Percentiles rank a stretch among this genome's conserved stretches.
Conservation (phyloP, 2,329 filamentous ascomycete genomes). For the Fusarium nisikadoi region DNA sequence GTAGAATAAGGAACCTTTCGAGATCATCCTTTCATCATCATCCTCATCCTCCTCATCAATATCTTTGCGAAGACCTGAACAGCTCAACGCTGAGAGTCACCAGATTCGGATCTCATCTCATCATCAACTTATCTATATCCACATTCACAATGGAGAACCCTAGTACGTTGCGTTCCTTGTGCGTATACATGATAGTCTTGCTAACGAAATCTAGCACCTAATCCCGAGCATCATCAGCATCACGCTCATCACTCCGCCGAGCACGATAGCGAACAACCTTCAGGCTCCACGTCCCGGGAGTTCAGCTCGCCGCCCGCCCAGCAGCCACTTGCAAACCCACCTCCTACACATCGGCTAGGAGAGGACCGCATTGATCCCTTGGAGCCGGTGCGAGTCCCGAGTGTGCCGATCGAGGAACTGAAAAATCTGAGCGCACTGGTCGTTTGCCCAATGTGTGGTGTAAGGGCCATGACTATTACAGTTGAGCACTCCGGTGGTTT, state of each 20-base stretch:
- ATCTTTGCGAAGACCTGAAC: not conserved
- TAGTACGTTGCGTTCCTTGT: constrained; percentile 17
- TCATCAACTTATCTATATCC: not conserved
- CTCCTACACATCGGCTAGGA: not conserved
- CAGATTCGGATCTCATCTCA: not conserved
- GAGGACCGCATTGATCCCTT: not conserved
- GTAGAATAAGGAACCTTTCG: not conserved
- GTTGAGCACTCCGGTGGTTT: constrained; percentile 17
- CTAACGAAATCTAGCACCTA: not conserved
- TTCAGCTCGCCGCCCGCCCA: constrained; percentile 23
- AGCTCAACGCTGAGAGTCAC: not conserved
- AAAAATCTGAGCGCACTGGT: constrained; percentile 30
- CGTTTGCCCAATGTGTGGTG: constrained; percentile 30
- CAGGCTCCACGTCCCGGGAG: constrained; percentile 7
- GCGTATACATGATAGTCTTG: not conserved
- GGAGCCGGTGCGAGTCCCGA: not conserved
- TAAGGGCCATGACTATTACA: constrained; percentile 17
- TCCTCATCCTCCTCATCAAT: not conserved
- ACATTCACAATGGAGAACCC: constrained; percentile 33
- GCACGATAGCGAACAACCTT: constrained; percentile 7
- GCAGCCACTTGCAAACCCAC: constrained; percentile 5
- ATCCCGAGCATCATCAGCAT: constrained; percentile 5
- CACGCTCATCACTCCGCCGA: not conserved
- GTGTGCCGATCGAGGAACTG: constrained; percentile 27
- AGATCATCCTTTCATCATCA: constrained; percentile 4